A percentile compares a stretch with the other conserved stretches of the same genome.
These are phyloP conservation scores for Ustilago trichophora DNA, from an alignment of 1,284 basidiomycete genomes.

Conservation along the genomic window DNA sequence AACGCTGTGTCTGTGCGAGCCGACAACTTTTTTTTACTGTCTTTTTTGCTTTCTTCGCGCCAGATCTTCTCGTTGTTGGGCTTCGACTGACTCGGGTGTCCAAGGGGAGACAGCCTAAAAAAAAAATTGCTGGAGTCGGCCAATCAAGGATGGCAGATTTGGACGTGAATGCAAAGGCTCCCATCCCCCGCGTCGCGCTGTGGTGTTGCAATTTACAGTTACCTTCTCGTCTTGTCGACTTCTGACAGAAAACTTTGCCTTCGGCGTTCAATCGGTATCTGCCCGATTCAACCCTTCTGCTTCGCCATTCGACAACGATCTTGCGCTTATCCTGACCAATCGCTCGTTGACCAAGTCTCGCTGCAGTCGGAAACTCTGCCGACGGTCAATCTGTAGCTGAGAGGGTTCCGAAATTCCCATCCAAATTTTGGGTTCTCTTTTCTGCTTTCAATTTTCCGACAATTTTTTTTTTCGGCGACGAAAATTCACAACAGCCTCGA, in stretches of 20 bases:
- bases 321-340: constrained; percentile 2
- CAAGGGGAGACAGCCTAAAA: too few relatives aligned
- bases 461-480: too few relatives aligned
- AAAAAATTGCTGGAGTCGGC: constrained; percentile 15
- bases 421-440: neutral
- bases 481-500: too few relatives aligned
- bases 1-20: constrained; percentile 10
- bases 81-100: constrained; percentile 12
- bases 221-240: too few relatives aligned
- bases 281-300: neutral
- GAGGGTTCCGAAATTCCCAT: too few relatives aligned
- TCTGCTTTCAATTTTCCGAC: too few relatives aligned
- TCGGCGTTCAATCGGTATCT: neutral
- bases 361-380: neutral
- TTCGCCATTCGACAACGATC: too few relatives aligned
- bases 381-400: neutral
- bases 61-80: neutral
- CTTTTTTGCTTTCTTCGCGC: too few relatives aligned
- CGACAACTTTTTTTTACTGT: too few relatives aligned
- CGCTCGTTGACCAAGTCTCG: too few relatives aligned
- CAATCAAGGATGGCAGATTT: constrained; percentile 18
- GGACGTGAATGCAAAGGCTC: neutral
- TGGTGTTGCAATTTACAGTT: neutral
- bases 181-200: constrained; percentile 2
- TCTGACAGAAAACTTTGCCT: neutral